A percentile compares a stretch with the other conserved stretches of the same genome.
Conservation (phyloP, 306 rosid species). For the Macrotyloma uniflorum region DNA sequence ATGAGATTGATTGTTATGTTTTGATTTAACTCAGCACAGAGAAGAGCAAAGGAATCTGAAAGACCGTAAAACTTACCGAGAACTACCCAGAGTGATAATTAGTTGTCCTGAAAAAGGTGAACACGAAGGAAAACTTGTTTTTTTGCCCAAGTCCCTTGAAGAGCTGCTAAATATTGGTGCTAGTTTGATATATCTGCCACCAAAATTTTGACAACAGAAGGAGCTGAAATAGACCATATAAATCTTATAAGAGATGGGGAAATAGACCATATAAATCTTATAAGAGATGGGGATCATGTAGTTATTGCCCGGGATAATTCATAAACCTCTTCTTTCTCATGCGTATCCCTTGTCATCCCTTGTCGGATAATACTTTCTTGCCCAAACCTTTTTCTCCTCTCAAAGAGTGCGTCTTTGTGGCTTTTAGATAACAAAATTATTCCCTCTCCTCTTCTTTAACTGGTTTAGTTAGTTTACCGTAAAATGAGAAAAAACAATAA, state of each 20-base stretch:
- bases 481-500: no score
- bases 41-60: constrained; percentile 19
- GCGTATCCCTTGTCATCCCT: constrained; percentile 6
- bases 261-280: no score
- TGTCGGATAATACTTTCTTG: neutral
- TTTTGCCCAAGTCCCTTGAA: constrained; percentile 54
- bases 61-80: neutral
- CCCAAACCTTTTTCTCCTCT: neutral
- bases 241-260: no score
- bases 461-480: no score
- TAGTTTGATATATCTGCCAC: constrained; percentile 50
- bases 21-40: constrained; percentile 41
- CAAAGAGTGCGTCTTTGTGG: neutral
- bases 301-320: constrained; percentile 38
- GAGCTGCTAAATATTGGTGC: constrained; percentile 64
- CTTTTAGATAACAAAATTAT: neutral
- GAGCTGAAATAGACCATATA: constrained; percentile 69
- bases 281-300: constrained; percentile 74
- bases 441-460: neutral
- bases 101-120: constrained; percentile 62
- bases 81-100: constrained; percentile 52
- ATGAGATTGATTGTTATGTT: neutral
- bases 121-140: constrained; percentile 53
- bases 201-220: constrained; percentile 55
- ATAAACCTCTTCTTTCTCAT: neutral